These are phyloP conservation scores for Coriolopsis trogii DNA, from an alignment of 1,284 basidiomycete genomes.

Conservation along the genomic window DNA sequence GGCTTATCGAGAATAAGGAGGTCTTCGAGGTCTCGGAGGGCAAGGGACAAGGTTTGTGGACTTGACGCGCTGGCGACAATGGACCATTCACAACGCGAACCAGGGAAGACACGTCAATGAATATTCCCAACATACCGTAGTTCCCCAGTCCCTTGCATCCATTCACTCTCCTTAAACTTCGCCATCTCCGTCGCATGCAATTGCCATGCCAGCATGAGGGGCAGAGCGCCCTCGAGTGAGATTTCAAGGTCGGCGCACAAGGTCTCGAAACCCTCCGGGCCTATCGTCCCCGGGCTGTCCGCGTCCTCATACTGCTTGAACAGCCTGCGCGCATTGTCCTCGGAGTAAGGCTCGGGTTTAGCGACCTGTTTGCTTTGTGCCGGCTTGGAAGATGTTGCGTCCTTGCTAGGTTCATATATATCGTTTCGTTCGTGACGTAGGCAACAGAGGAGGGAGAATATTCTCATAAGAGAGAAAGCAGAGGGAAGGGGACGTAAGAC, in stretches of 20 bases:
- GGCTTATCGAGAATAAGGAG: conserved; percentile 57
- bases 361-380: conserved; percentile 23
- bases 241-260: conserved; percentile 68
- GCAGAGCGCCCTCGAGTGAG: conserved; percentile 67
- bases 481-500: conserved; percentile 1
- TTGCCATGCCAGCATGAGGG: conserved; percentile 75
- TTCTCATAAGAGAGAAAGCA: conserved; percentile 23
- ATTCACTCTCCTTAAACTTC: conserved; percentile 65
- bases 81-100: background rate
- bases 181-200: conserved; percentile 69
- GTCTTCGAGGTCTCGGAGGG: conserved; percentile 62
- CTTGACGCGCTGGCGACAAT: conserved; percentile 56
- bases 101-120: conserved; percentile 1
- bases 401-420: conserved; percentile 12
- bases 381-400: conserved; percentile 8
- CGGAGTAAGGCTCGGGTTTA: conserved; percentile 48
- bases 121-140: conserved; percentile 71
- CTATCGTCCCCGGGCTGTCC: conserved; percentile 60
- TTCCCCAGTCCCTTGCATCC: conserved; percentile 58
- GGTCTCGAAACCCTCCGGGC: conserved; percentile 66
- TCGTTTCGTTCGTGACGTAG: conserved; percentile 12
- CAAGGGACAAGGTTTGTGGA: conserved; percentile 48
- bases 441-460: conserved; percentile 27
- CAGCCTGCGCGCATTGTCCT: conserved; percentile 51
- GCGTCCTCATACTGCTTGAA: conserved; percentile 66